phyloP scores from a whole-genome alignment of 306 rosid genomes.

The Clitoria ternatea region DNA sequence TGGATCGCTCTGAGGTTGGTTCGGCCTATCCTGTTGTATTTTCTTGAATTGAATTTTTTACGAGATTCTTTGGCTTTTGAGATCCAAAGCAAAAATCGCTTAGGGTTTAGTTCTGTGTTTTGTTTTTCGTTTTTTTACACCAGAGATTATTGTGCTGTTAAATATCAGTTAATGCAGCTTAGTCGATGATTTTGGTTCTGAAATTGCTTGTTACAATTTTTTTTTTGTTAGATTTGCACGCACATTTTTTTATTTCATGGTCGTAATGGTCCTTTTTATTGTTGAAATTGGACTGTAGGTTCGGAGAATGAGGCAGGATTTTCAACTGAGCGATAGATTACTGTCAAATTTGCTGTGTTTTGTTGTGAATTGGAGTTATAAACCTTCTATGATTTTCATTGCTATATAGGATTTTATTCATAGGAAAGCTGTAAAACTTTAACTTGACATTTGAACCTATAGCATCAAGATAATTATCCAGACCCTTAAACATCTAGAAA shows the following conservation, averaged over 20 bases:
- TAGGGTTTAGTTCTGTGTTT: slow-evolving; percentile 27
- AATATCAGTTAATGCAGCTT: slow-evolving; percentile 23
- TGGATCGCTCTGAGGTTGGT: slow-evolving; percentile 41
- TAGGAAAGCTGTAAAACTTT: too few relatives aligned
- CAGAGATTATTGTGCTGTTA: neutral
- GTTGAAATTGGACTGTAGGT: neutral
- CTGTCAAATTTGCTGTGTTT: neutral
- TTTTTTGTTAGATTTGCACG: neutral
- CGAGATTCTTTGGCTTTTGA: slow-evolving; percentile 13
- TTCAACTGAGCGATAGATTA: neutral
- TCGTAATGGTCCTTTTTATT: neutral
- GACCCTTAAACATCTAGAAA: too few relatives aligned
- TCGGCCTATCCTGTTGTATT: slow-evolving; percentile 23
- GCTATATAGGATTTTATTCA: neutral
- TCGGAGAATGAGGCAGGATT: neutral
- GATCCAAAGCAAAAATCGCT: slow-evolving; percentile 38
- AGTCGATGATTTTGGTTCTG: slow-evolving; percentile 23
- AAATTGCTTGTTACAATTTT: neutral
- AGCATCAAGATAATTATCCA: too few relatives aligned
- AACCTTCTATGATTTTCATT: neutral
- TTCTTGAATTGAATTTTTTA: slow-evolving; percentile 18
- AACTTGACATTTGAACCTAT: too few relatives aligned
- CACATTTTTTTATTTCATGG: neutral
- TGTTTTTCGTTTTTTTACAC: neutral
- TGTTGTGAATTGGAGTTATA: neutral